Evolutionary conservation across 2,329 filamentous ascomycete genomes (phyloP).

Genomic region (Colletotrichum spaethianum): DNA sequence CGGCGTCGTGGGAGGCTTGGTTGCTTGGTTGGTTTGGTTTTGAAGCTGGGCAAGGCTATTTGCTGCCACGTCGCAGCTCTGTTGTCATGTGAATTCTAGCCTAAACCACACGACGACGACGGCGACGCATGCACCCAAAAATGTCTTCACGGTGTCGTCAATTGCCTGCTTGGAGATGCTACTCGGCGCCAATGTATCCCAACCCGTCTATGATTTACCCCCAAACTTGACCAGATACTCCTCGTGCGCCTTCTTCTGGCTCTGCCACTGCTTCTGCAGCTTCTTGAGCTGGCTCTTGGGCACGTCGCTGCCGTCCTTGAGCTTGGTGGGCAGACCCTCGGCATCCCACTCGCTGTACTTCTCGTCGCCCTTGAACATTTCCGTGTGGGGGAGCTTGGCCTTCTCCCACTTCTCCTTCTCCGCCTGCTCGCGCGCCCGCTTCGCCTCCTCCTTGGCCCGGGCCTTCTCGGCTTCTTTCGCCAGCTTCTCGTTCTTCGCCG

Average conservation of each 20-base stretch:
- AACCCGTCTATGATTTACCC: slow-evolving; percentile 27
- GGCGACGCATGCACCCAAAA: background rate
- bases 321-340: slow-evolving; percentile 83
- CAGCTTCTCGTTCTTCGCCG: slow-evolving; percentile 71
- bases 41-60: too few relatives aligned
- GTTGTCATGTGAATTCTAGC: background rate
- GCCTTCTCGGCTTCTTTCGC: slow-evolving; percentile 74
- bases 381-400: slow-evolving; percentile 67
- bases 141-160: background rate
- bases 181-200: background rate
- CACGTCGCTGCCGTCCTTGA: slow-evolving; percentile 83
- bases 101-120: background rate
- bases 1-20: background rate
- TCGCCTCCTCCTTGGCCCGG: slow-evolving; percentile 68
- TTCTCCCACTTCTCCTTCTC: slow-evolving; percentile 70
- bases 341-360: slow-evolving; percentile 84
- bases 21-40: too few relatives aligned
- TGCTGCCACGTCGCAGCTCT: background rate
- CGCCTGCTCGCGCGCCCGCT: slow-evolving; percentile 63
- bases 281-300: slow-evolving; percentile 86
- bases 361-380: slow-evolving; percentile 71
- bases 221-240: slow-evolving; percentile 58
- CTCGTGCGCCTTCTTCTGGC: slow-evolving; percentile 88
- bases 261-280: slow-evolving; percentile 90
- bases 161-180: slow-evolving; percentile 4